Percentiles rank a stretch among this genome's conserved stretches.
These are phyloP conservation scores for Boletus bicolor DNA, from an alignment of 768 basidiomycete genomes.

Conservation along the genomic window DNA sequence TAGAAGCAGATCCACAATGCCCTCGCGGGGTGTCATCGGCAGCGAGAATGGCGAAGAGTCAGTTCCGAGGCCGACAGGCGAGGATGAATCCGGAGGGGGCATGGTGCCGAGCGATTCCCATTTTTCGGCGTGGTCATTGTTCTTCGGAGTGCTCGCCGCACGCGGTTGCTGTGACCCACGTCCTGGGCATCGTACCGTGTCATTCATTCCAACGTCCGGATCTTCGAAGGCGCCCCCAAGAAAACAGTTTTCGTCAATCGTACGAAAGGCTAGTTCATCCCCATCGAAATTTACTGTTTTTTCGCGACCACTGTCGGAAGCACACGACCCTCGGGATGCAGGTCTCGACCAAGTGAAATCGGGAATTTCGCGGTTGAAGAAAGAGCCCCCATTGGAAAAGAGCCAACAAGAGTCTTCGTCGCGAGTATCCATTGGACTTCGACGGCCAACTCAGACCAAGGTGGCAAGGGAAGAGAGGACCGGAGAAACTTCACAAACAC, in stretches of 20 bases:
- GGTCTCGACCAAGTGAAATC: conserved; percentile 8
- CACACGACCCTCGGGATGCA: neutral
- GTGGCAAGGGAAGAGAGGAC: neutral
- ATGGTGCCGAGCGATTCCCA: conserved; percentile 3
- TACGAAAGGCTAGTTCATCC: neutral
- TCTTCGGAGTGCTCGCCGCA: conserved; percentile 4
- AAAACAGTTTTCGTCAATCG: neutral
- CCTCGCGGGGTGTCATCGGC: neutral
- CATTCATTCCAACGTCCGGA: neutral
- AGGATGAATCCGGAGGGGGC: conserved; percentile 24
- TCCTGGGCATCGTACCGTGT: neutral
- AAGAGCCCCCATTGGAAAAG: neutral
- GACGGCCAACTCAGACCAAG: neutral
- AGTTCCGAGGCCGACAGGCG: conserved; percentile 3
- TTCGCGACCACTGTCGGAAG: neutral
- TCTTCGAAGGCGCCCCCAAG: neutral
- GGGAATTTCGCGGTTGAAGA: conserved; percentile 5
- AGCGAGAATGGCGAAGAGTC: neutral
- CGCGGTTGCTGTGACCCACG: neutral
- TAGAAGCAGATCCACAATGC: neutral
- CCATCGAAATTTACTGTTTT: neutral
- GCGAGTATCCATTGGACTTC: conserved; percentile 5
- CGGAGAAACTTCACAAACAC: neutral
- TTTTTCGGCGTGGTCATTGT: neutral
- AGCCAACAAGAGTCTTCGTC: conserved; percentile 4